A percentile compares a stretch with the other conserved stretches of the same genome.
Conservation (phyloP, 2,329 filamentous ascomycete genomes). For the Juglanconis sp. region DNA sequence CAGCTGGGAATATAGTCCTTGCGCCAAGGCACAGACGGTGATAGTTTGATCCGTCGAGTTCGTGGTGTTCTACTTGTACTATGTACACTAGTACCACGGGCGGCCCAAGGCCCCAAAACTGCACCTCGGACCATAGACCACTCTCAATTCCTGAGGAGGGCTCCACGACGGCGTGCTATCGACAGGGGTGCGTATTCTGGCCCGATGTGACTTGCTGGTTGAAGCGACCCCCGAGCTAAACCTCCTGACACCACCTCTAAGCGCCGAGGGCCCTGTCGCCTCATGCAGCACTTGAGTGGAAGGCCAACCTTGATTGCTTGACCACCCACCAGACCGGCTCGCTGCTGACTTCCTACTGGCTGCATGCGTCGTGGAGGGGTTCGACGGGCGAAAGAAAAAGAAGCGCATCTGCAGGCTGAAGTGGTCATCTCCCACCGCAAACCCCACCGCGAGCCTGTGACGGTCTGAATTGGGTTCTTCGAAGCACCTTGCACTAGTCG, state of each 20-base stretch:
- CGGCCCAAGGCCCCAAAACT: background rate
- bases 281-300: conserved; percentile 43
- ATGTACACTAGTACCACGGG: background rate
- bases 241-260: conserved; percentile 41
- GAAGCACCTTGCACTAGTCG: background rate
- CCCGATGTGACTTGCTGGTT: conserved; percentile 36
- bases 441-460: conserved; percentile 3
- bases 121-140: too few relatives aligned
- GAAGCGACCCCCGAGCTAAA: conserved; percentile 31
- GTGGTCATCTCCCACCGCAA: conserved; percentile 19
- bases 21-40: conserved; percentile 10
- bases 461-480: background rate
- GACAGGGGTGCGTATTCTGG: conserved; percentile 20
- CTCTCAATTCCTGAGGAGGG: background rate
- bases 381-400: conserved; percentile 24
- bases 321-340: conserved; percentile 27
- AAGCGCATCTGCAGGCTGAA: conserved; percentile 37
- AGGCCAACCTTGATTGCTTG: conserved; percentile 16
- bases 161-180: conserved; percentile 22
- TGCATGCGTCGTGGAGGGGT: conserved; percentile 19
- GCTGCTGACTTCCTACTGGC: conserved; percentile 31
- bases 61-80: background rate
- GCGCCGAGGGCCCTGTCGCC: conserved; percentile 52
- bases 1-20: background rate
- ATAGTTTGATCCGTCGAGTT: conserved; percentile 7